phyloP scores from a whole-genome alignment of 2,329 filamentous ascomycete genomes.

The Aureobasidium sp. region DNA sequence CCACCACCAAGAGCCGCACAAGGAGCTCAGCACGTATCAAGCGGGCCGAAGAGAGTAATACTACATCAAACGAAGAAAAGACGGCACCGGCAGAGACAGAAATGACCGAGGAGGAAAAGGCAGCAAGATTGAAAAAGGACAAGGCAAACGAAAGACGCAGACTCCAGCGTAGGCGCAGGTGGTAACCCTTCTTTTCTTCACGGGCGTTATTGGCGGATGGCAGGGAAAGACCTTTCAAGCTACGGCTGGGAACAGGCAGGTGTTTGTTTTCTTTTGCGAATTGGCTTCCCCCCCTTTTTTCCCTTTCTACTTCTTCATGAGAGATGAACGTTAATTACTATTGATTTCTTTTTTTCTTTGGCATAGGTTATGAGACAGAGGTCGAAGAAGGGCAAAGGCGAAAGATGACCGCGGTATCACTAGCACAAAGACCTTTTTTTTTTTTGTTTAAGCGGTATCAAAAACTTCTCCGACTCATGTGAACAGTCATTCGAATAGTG shows the following conservation, averaged over 20 bases:
- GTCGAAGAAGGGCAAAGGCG: too few species aligned
- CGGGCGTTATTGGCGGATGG: background rate
- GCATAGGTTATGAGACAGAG: too few species aligned
- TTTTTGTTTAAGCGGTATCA: too few species aligned
- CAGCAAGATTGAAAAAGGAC: conserved; percentile 16
- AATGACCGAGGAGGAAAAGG: conserved; percentile 11
- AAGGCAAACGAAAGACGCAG: conserved; percentile 19
- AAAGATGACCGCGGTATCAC: too few species aligned
- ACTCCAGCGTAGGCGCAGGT: conserved; percentile 7
- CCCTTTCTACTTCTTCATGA: background rate
- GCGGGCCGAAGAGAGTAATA: background rate
- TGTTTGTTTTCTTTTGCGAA: background rate
- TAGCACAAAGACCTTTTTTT: too few species aligned
- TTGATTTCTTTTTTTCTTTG: background rate
- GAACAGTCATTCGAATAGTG: too few species aligned
- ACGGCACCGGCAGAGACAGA: background rate
- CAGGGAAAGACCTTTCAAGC: too few species aligned
- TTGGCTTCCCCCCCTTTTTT: too few species aligned
- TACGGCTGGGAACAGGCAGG: conserved; percentile 2
- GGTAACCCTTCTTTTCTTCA: background rate
- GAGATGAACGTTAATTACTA: background rate
- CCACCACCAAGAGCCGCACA: conserved; percentile 9
- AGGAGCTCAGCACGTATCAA: conserved; percentile 1
- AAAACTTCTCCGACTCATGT: too few species aligned
- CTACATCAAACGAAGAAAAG: conserved; percentile 5